phyloP scores from a whole-genome alignment of 345 rosid genomes.

The Erodium maritimum region DNA sequence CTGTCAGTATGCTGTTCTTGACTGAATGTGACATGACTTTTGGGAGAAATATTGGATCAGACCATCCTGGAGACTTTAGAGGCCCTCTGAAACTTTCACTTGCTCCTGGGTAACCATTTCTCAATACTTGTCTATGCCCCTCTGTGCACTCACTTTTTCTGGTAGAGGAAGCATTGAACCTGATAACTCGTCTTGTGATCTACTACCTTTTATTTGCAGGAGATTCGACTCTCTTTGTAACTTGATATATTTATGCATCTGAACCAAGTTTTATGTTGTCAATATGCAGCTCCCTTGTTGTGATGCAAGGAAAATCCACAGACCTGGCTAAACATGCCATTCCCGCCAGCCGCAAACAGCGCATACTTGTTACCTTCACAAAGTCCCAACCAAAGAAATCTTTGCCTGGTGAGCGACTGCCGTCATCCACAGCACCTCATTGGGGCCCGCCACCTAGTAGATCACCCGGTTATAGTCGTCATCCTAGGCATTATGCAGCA shows the following conservation, averaged over 20 bases:
- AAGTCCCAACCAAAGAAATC: conserved; percentile 49
- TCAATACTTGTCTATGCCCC: too few relatives aligned
- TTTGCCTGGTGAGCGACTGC: conserved; percentile 21
- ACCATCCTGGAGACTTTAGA: conserved; percentile 65
- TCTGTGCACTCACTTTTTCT: too few relatives aligned
- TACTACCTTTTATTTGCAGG: too few relatives aligned
- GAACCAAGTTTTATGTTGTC: neutral
- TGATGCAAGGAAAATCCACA: conserved; percentile 70
- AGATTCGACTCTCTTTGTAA: too few relatives aligned
- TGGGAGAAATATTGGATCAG: conserved; percentile 48
- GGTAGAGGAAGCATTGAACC: too few relatives aligned
- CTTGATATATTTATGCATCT: too few relatives aligned
- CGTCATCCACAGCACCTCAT: conserved; percentile 31
- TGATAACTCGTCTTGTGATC: conserved; percentile 3
- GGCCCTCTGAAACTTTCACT: conserved; percentile 77
- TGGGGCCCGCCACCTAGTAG: too few relatives aligned
- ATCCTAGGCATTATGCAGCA: conserved; percentile 45
- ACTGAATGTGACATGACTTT: conserved; percentile 76
- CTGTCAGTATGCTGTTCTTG: conserved; percentile 54
- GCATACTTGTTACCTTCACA: conserved; percentile 65
- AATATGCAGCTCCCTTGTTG: conserved; percentile 51
- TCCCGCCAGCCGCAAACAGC: conserved; percentile 46
- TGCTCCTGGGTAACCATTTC: conserved; percentile 92
- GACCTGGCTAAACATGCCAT: conserved; percentile 73
- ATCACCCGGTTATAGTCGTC: conserved; percentile 39